Percentiles rank a stretch among this genome's conserved stretches.
These are phyloP conservation scores for Amanita muscaria DNA, from an alignment of 768 basidiomycete species.

Conservation along the genomic window DNA sequence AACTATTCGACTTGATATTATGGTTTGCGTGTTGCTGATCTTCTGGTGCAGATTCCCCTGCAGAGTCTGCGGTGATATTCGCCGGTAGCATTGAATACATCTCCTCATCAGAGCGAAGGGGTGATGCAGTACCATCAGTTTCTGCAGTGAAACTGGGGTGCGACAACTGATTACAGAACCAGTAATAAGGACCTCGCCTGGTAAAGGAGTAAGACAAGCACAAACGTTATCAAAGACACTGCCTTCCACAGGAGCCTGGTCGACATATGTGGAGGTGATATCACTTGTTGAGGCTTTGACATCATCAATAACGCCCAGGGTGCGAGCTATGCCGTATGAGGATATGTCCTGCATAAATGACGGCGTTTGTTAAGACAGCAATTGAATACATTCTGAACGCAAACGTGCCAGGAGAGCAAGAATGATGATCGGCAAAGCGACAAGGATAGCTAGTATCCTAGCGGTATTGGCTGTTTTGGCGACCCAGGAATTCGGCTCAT, in stretches of 20 bases:
- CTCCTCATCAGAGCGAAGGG: slow-evolving; percentile 5
- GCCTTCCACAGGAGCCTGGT: background rate
- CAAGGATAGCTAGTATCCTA: slow-evolving; percentile 56
- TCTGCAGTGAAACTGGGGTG: background rate
- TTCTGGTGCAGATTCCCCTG: slow-evolving; percentile 7
- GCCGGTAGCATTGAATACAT: slow-evolving; percentile 3
- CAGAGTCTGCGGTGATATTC: background rate
- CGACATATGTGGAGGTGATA: slow-evolving; percentile 29
- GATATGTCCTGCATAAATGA: slow-evolving; percentile 51
- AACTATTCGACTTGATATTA: slow-evolving; percentile 1
- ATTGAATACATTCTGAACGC: slow-evolving; percentile 8
- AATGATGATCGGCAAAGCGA: slow-evolving; percentile 54
- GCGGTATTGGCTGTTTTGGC: slow-evolving; percentile 51
- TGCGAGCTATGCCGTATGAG: slow-evolving; percentile 77
- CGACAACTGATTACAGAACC: background rate
- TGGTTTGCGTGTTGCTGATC: slow-evolving; percentile 3
- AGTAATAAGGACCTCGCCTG: background rate
- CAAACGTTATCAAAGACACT: background rate
- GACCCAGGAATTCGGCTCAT: slow-evolving; percentile 59
- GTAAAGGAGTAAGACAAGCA: background rate
- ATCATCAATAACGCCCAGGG: slow-evolving; percentile 68
- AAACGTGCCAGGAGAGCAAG: slow-evolving; percentile 45
- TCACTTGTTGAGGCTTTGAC: slow-evolving; percentile 69
- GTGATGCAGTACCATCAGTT: slow-evolving; percentile 3
- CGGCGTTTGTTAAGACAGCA: slow-evolving; percentile 5